Evolutionary conservation across 169 alveolate genomes (phyloP).

Genomic region (Plasmodium vivax): DNA sequence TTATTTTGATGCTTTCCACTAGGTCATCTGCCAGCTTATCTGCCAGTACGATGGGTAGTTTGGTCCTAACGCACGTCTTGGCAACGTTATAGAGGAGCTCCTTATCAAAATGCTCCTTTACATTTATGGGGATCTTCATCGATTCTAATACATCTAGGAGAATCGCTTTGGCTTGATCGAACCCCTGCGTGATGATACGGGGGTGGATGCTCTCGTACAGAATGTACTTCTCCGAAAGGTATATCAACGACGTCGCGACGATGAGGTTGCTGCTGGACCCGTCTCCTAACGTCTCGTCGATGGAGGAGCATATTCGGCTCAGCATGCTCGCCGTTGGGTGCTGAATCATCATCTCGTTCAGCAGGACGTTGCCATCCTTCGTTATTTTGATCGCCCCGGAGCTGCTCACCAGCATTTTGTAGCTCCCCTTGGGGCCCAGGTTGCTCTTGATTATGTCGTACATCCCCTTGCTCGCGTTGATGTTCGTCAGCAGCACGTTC

Average conservation of each 20-base stretch:
- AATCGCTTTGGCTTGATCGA: constrained; percentile 93
- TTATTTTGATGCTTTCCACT: constrained; percentile 92
- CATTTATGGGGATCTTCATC: constrained; percentile 81
- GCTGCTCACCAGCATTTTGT: constrained; percentile 98
- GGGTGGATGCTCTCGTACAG: constrained; percentile 97
- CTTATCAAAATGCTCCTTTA: constrained; percentile 84
- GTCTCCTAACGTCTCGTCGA: constrained; percentile 99
- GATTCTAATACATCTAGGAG: constrained; percentile 91
- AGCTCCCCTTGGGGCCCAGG: constrained; percentile 99
- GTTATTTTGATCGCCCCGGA: constrained; percentile 96
- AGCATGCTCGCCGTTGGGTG: constrained; percentile 99
- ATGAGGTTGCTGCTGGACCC: constrained; percentile 98
- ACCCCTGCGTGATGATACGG: constrained; percentile 97
- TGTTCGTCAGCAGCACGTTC: constrained; percentile 96
- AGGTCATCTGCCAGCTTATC: constrained; percentile 95
- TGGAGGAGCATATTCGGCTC: constrained; percentile 98
- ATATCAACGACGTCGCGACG: constrained; percentile 95
- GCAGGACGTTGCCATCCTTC: constrained; percentile 97
- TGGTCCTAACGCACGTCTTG: constrained; percentile 95
- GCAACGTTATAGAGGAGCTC: constrained; percentile 94
- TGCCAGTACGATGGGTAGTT: constrained; percentile 93
- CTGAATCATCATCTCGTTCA: constrained; percentile 98
- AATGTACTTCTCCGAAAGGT: constrained; percentile 82
- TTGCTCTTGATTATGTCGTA: constrained; percentile 96
- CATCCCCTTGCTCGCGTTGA: constrained; percentile 97